Conservation (phyloP, 1,139 yeast genomes). For the Dujonia santamariae region DNA sequence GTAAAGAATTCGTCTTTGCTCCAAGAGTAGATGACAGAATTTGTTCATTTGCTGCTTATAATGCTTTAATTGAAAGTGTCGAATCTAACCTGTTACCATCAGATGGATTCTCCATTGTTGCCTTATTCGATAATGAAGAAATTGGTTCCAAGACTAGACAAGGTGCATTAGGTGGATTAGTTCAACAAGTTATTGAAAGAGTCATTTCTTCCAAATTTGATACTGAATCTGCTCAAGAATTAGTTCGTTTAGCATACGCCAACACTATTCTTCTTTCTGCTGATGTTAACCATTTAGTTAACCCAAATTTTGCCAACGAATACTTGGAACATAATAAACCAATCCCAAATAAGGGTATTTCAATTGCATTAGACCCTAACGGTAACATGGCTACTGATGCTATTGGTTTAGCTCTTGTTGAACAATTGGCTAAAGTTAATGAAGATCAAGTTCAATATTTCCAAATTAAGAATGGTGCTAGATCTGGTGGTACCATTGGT, state of each 20-base stretch:
- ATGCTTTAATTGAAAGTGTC: slow-evolving; percentile 44
- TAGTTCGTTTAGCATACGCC: slow-evolving; percentile 38
- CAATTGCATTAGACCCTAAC: slow-evolving; percentile 71
- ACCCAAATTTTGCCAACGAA: slow-evolving; percentile 59
- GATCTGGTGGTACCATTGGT: slow-evolving; percentile 82
- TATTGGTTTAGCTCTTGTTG: slow-evolving; percentile 62
- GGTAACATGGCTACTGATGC: slow-evolving; percentile 81
- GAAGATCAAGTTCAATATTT: slow-evolving; percentile 65
- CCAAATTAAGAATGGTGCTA: slow-evolving; percentile 67
- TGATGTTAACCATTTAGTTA: slow-evolving; percentile 62
- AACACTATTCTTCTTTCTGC: slow-evolving; percentile 61
- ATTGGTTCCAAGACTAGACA: slow-evolving; percentile 58
- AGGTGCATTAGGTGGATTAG: slow-evolving; percentile 55
- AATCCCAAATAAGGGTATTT: slow-evolving; percentile 70
- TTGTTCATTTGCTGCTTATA: slow-evolving; percentile 59
- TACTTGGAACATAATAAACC: slow-evolving; percentile 77
- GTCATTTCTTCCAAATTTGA: slow-evolving; percentile 21
- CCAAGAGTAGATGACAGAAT: slow-evolving; percentile 68
- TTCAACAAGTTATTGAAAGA: slow-evolving; percentile 43
- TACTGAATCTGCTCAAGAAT: slow-evolving; percentile 17
- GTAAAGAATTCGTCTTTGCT: slow-evolving; percentile 58
- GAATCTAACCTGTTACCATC: slow-evolving; percentile 16
- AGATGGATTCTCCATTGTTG: slow-evolving; percentile 47
- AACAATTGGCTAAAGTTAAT: slow-evolving; percentile 60
- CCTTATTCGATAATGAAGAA: slow-evolving; percentile 61